Evolutionary conservation across 1,139 yeast species (phyloP).

Genomic region (Magnusiomyces fungicola): DNA sequence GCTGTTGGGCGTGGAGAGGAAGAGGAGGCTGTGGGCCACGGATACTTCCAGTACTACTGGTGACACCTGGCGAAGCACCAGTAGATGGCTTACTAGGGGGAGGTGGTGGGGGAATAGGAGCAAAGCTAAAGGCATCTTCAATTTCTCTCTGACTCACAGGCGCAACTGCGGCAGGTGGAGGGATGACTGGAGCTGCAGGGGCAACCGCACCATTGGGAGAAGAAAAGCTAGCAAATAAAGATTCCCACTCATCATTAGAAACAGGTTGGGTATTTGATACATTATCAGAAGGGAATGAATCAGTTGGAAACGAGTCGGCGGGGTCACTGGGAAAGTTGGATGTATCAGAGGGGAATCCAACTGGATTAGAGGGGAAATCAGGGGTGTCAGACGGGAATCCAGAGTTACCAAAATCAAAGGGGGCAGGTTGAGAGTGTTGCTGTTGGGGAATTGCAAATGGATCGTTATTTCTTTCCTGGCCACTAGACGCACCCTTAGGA

Average conservation of each 20-base stretch:
- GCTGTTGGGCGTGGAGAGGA: background rate
- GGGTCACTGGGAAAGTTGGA: too few species aligned
- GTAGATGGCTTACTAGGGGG: background rate
- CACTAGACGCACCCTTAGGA: background rate
- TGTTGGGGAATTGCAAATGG: conserved; percentile 1
- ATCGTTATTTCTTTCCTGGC: background rate
- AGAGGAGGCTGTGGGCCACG: background rate
- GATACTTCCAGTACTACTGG: background rate
- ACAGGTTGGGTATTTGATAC: conserved; percentile 7
- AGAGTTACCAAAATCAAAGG: background rate
- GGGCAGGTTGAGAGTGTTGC: background rate
- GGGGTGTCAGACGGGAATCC: background rate
- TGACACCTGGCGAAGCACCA: background rate
- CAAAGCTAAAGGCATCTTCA: conserved; percentile 12
- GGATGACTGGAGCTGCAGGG: background rate
- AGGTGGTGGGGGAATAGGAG: background rate
- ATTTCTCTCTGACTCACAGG: conserved; percentile 8
- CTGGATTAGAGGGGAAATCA: background rate
- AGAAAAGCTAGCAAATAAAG: conserved; percentile 73
- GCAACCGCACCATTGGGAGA: background rate
- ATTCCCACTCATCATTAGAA: conserved; percentile 84
- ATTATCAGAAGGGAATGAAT: background rate
- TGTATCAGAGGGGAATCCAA: background rate
- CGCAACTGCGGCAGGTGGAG: background rate
- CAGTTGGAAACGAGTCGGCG: conserved; percentile 1